A percentile compares a stretch with the other conserved stretches of the same genome.
These are phyloP conservation scores for Candida maesae DNA, from an alignment of 805 yeast species.

Conservation along the genomic window DNA sequence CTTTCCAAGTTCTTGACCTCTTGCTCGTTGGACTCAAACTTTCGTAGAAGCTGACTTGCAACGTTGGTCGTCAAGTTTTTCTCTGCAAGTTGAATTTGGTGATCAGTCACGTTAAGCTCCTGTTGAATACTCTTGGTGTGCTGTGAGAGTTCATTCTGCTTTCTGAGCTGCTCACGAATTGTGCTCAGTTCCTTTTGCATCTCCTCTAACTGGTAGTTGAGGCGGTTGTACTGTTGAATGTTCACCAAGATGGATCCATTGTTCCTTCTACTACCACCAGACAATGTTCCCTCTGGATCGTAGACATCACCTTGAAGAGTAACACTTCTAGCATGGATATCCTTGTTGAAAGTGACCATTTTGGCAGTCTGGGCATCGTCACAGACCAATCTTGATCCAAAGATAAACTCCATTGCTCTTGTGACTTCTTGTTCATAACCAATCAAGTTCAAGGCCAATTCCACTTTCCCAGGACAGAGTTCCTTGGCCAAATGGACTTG, in stretches of 20 bases:
- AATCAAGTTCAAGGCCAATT: slow-evolving; percentile 80
- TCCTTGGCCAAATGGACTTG: slow-evolving; percentile 62
- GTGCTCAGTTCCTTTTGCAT: slow-evolving; percentile 41
- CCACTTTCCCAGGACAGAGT: slow-evolving; percentile 81
- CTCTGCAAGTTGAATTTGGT: slow-evolving; percentile 53
- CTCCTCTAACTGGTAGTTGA: slow-evolving; percentile 35
- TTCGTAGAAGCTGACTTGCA: slow-evolving; percentile 51
- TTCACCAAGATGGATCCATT: slow-evolving; percentile 55
- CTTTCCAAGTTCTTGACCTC: slow-evolving; percentile 43
- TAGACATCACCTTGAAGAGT: slow-evolving; percentile 92
- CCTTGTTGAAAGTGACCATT: slow-evolving; percentile 80
- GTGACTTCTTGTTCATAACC: slow-evolving; percentile 66
- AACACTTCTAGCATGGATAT: slow-evolving; percentile 74
- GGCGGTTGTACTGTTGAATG: slow-evolving; percentile 59
- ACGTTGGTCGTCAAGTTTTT: slow-evolving; percentile 54
- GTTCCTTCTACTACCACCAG: slow-evolving; percentile 85
- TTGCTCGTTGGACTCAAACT: slow-evolving; percentile 39
- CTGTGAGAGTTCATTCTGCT: slow-evolving; percentile 41
- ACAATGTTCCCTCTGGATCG: slow-evolving; percentile 93
- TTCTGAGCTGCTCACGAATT: slow-evolving; percentile 37
- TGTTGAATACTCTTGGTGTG: slow-evolving; percentile 55
- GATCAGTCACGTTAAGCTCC: slow-evolving; percentile 51
- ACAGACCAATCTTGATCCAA: slow-evolving; percentile 88
- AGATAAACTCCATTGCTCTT: slow-evolving; percentile 86
- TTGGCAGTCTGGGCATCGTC: slow-evolving; percentile 86